Base-by-base conservation (phyloP, 2,329 filamentous ascomycete species). In the Venturia aucupariae region DNA sequence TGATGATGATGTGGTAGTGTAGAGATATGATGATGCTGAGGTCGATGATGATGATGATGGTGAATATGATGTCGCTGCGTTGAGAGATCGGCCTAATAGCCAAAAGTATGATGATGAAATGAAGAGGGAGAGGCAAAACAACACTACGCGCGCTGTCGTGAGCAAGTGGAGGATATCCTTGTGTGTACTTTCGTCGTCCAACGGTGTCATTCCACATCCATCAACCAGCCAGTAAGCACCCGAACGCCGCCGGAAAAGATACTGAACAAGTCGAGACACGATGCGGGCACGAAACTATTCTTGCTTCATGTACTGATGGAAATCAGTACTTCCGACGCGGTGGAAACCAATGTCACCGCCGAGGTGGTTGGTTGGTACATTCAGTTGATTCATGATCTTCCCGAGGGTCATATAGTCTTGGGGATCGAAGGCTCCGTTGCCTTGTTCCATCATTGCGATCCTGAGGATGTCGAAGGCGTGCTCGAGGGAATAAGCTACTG, bases 351-450 rank as follows among this genome's bases (percentile, higher is more conserved):
- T 65, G 6, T 65, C 64, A 8, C 60, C 60, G 17, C 54, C 62
- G 35, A 30, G 27, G 30, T 62, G 41, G 7, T 27, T 59, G n/a
- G 51, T 8, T 4, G 89, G 84, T 42, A 95, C 79, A 66, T 90
- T 86, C 38, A 96, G 81, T 75, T 93, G 95, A 75, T 96, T 89
- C 73, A 92, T 93, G 68, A 97, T 78, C 72, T 91, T 90, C 22
- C 90, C 82, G 60, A 97, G 86, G 3, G 86, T 85, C 68, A 90
- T 75, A 73, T 88, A 92, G 67, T 97, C 92, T 70, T 51, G 46
- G 11, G 46, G 46, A 4, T 51, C 46, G 24, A 51, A 51, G 46
- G 46, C 46, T 2, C 46, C 46, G 4, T 27, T 51, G 13, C 46
- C 46, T 27, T 51, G 46, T 51, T 51, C 22, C 22, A 27, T 87